Conservation (phyloP, 371 early-diverging fungal species). For the Mortierella sp. region DNA sequence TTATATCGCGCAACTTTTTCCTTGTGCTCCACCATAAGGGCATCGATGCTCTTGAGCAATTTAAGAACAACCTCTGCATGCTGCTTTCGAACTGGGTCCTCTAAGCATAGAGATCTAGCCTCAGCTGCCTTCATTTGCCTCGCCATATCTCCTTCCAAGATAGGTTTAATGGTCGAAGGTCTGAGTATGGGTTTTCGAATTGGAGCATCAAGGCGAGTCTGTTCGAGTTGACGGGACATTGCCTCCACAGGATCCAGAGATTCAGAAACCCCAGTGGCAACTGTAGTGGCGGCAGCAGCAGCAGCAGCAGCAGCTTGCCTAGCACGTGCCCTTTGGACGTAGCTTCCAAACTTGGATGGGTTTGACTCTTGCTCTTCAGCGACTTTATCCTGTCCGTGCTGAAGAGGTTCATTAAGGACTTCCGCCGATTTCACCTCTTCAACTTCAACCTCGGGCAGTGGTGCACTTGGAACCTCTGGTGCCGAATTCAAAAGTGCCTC, state of each 20-base stretch:
- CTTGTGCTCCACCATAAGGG: constrained; percentile 33
- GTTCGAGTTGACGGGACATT: constrained; percentile 37
- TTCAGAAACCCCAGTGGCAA: neutral
- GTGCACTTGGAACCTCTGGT: constrained; percentile 24
- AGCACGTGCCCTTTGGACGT: constrained; percentile 23
- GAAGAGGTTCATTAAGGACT: neutral
- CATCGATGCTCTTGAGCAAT: constrained; percentile 45
- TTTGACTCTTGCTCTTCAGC: constrained; percentile 2
- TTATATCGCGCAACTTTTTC: constrained; percentile 31
- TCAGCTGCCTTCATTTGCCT: constrained; percentile 36
- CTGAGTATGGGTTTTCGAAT: constrained; percentile 2
- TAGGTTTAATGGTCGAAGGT: constrained; percentile 23
- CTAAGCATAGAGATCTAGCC: constrained; percentile 33
- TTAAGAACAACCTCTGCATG: constrained; percentile 40
- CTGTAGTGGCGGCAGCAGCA: neutral
- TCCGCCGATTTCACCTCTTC: constrained; percentile 5
- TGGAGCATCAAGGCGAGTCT: constrained; percentile 17
- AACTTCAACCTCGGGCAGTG: constrained; percentile 14
- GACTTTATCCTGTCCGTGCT: neutral
- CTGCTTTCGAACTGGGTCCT: constrained; percentile 41
- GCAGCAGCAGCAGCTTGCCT: constrained; percentile 27
- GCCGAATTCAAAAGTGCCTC: constrained; percentile 21
- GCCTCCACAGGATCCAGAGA: constrained; percentile 34
- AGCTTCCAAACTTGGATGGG: constrained; percentile 18
- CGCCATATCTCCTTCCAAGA: constrained; percentile 27